Percentiles rank a stretch among this genome's conserved stretches.
These are phyloP conservation scores for Phylloporus sp. DNA, from an alignment of 1,284 basidiomycete genomes.

Conservation along the genomic window DNA sequence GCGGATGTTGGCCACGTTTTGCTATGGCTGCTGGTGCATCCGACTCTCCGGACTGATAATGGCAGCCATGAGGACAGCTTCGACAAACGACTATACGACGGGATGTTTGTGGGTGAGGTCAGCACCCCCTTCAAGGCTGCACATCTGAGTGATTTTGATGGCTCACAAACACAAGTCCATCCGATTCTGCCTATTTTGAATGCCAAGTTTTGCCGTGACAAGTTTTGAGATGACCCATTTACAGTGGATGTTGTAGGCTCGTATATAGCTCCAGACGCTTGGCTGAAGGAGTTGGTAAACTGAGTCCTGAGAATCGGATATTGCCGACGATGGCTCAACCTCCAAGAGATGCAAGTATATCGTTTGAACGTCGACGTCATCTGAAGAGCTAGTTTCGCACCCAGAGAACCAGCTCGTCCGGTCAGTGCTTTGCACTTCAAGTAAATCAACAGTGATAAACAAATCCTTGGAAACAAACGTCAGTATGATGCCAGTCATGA, in stretches of 20 bases:
- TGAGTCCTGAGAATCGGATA: slow-evolving; percentile 70
- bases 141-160: slow-evolving; percentile 70
- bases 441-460: slow-evolving; percentile 70
- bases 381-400: slow-evolving; percentile 53
- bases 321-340: slow-evolving; percentile 68
- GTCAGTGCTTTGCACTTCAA: slow-evolving; percentile 80
- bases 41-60: slow-evolving; percentile 76
- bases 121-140: slow-evolving; percentile 50
- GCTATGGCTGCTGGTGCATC: slow-evolving; percentile 72
- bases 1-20: slow-evolving; percentile 62
- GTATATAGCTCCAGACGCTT: slow-evolving; percentile 70
- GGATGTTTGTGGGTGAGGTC: slow-evolving; percentile 48
- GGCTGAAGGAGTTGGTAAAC: slow-evolving; percentile 76
- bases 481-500: slow-evolving; percentile 4
- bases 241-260: slow-evolving; percentile 72
- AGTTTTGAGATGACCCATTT: slow-evolving; percentile 78
- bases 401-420: slow-evolving; percentile 74
- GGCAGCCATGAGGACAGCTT: slow-evolving; percentile 71
- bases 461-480: slow-evolving; percentile 56
- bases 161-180: slow-evolving; percentile 72
- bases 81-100: slow-evolving; percentile 76
- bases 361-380: slow-evolving; percentile 74
- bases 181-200: slow-evolving; percentile 64
- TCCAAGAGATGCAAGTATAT: slow-evolving; percentile 74
- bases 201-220: slow-evolving; percentile 61